Base-by-base conservation (phyloP, 352 stramenopile species). In the Phytophthora boehmeriae region DNA sequence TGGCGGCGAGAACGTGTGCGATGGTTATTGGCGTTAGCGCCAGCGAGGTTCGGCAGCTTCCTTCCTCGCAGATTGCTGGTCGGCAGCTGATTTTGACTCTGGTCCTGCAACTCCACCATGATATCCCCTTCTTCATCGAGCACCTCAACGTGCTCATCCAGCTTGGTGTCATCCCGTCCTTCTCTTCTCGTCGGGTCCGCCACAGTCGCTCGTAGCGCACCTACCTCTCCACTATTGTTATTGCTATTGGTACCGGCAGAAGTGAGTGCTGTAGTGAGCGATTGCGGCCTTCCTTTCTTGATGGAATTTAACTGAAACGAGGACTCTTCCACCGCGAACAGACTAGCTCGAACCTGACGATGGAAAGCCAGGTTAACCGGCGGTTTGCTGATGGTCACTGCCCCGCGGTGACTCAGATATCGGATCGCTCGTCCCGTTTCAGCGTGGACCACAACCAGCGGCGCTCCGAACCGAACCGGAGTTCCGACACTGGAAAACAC, bases 321-420 rank as follows among this genome's bases (percentile, higher is more conserved):
- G 51, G 75, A 78, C 20, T 74, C 74, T 23, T 90, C 72, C 19
- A 89, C 74, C 9, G 67, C 73, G n/a, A 70, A 69, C 0, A 89
- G 54, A 59, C 69, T 78, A 5, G 78, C 60, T 5, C 71, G 68
- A 17, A 92, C 77, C 38, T 88, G 77, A 6, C 66, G 63, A 38
- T 83, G 68, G 56, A 92, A 90, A 23, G 83, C 68, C 67, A 85
- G 68, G 51, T 88, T 89, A n/a, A 78, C 80, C 6, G 78, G 80
- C 38, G 83, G 83, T 17, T 85, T 83, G 34, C 63, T 82, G 49
- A 92, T 82, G 34, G 80, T 90, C 39, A 92, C 79, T 3, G 81
- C 81, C 27, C 79, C 77, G 47, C 72, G 68, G 36, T 89, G 83
- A 1, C 63, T 75, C 41, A 82, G 64, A 60, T 88, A 92, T 8